Evolutionary conservation across 208 protist species (phyloP).

Genomic region (Trypanosoma boissoni): DNA sequence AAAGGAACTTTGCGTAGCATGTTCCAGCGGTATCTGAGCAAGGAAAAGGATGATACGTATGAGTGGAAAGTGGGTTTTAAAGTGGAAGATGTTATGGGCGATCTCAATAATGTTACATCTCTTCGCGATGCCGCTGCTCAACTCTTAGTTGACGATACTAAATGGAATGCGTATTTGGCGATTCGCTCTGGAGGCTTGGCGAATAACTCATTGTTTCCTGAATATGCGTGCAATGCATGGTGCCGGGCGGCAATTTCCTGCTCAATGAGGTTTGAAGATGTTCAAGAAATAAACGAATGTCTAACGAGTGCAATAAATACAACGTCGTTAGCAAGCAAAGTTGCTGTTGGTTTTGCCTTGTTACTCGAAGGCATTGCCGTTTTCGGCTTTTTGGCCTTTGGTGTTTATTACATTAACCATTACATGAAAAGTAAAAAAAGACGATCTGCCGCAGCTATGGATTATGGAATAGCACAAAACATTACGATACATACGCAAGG

Average conservation of each 20-base stretch:
- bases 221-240: constrained; percentile 29
- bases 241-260: constrained; percentile 56
- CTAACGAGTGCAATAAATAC: constrained; percentile 13
- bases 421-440: no score
- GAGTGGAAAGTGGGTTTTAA: constrained; percentile 37
- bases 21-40: constrained; percentile 40
- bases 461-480: no score
- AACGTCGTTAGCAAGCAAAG: no score
- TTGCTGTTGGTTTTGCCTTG: no score
- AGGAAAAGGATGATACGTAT: constrained; percentile 2
- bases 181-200: constrained; percentile 42
- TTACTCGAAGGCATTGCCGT: no score
- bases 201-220: constrained; percentile 31
- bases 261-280: constrained; percentile 38
- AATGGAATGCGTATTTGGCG: constrained; percentile 46
- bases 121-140: constrained; percentile 19
- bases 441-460: no score
- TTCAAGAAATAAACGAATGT: constrained; percentile 38
- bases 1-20: constrained; percentile 36
- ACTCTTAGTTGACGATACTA: constrained; percentile 27
- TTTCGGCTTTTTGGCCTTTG: no score
- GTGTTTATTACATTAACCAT: no score
- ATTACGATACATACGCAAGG: no score
- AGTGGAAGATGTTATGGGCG: constrained; percentile 30
- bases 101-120: constrained; percentile 24